Evolutionary conservation across 768 basidiomycete genomes (phyloP).

Genomic region (Pisolithus orientalis): DNA sequence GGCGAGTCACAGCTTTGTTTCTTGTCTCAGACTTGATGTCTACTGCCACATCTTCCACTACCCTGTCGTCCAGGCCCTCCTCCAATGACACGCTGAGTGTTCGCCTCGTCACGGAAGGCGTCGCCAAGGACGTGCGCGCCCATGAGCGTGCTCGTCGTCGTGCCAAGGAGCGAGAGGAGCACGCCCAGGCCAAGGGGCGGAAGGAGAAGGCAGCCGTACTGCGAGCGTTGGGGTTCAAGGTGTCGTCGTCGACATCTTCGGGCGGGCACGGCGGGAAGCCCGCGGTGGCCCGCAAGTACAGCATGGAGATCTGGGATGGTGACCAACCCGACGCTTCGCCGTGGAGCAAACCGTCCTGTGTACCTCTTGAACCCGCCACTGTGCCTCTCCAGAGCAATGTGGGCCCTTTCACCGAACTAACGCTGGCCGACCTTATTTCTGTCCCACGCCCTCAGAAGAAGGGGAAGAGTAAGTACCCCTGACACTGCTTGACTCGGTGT

Average conservation of each 20-base stretch:
- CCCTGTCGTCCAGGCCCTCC: conserved; percentile 11
- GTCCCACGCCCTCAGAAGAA: conserved; percentile 13
- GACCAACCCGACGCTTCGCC: conserved; percentile 6
- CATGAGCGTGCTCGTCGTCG: conserved; percentile 29
- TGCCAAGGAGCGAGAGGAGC: conserved; percentile 26
- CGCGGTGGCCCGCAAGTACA: conserved; percentile 13
- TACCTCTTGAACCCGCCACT: background rate
- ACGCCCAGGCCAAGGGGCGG: conserved; percentile 25
- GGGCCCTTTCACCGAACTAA: conserved; percentile 14
- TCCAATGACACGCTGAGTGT: conserved; percentile 13
- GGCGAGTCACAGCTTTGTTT: conserved; percentile 3
- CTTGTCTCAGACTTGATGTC: conserved; percentile 18
- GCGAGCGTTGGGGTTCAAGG: conserved; percentile 16
- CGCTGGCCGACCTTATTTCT: conserved; percentile 23
- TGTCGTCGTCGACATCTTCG: background rate
- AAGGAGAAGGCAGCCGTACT: conserved; percentile 20
- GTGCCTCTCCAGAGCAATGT: conserved; percentile 4
- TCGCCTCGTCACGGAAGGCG: conserved; percentile 12
- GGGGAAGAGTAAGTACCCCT: conserved; percentile 18
- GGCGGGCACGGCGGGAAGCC: conserved; percentile 7
- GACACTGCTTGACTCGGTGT: background rate
- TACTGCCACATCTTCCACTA: conserved; percentile 16
- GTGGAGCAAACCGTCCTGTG: background rate
- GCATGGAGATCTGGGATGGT: conserved; percentile 26
- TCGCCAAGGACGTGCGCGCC: conserved; percentile 25